Evolutionary conservation across 179 eudicot genomes (phyloP), one percentile per base, ranked within the genome.

Genomic region (Corrigiola litoralis): DNA sequence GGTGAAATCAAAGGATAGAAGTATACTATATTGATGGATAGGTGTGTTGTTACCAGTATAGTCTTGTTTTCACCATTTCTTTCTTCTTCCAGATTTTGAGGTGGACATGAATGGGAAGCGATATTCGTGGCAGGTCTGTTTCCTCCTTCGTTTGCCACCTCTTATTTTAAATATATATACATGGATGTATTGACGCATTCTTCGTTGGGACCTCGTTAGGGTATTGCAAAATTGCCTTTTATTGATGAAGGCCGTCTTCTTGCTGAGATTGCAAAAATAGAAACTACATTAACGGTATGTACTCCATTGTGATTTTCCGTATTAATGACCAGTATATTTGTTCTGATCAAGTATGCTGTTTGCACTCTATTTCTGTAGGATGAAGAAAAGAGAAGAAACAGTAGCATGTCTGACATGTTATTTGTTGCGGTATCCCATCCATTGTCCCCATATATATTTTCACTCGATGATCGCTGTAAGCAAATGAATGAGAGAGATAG

Each of bases 21-120:
- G 6, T 29, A 13, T 56, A 23, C 13, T 56, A 31, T 17, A n/a
- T n/a, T n/a, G n/a, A n/a, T n/a, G n/a, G n/a, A n/a, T n/a, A n/a
- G n/a, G n/a, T n/a, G n/a, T n/a, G 24, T 18, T 17, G 41, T 37
- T 18, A 16, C 17, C n/a, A n/a, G n/a, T n/a, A n/a, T n/a, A n/a
- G n/a, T 8, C 20, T 53, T 70, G 38, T 4, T 23, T 44, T 69
- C 21, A 63, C 49, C 38, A 29, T 46, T 65, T 67, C 60, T 76
- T 42, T 28, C 51, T 6, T 20, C 24, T 16, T 28, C 38, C 82
- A 91, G 97, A 95, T 77, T 91, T 95, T 54, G 99, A 94, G 59
- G 88, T 88, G 33, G 99, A 95, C 80, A 91, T 95, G 96, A 88
- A 88, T 58, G 99, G 99, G 21, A 91, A 95, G 77, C 85, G 97